Base-by-base conservation (phyloP, 1,284 basidiomycete genomes). In the Marasmius fiardii region DNA sequence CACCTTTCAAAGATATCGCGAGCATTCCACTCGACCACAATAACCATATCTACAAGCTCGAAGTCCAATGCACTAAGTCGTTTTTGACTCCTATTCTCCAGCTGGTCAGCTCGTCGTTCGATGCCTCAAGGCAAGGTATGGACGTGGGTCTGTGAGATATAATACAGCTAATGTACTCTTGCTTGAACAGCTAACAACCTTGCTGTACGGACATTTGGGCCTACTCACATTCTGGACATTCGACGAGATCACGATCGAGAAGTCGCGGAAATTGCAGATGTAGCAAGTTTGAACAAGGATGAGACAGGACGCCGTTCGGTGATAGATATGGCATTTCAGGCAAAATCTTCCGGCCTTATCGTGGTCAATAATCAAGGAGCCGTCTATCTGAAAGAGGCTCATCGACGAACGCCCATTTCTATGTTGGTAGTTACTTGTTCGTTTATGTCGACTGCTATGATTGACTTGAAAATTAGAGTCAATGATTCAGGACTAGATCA, bases 11-110 rank as follows among this genome's bases (percentile, higher is more conserved):
- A 89, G 85, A 84, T 60, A 64, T 88, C 10, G 86, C 81, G 3
- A 72, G 68, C 0, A 37, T 58, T 16, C 64, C 67, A 39, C 65
- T 69, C 3, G 55, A 64, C 48, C 65, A 61, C 33, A 60, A 67
- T 14, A 60, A 62, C 37, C 61, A 72, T 3, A 54, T 64, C 8
- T 76, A 86, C 55, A 70, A 68, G 39, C 78, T 85, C 0, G 65
- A 69, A 47, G 69, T 73, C 1, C 67, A 62, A 5, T 70, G 81
- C n/a, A 59, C 69, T 2, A 67, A 68, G 54, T 71, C 71, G 2
- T 86, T 86, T 60, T 64, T 75, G 20, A 86, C 84, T 2, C 85
- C 86, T 10, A 81, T 85, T 49, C 71, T 70, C 56, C 82, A 85
- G 61, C 71, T 84, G 35, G 58, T 65, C 4, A 59, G 26, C 26